A percentile compares a stretch with the other conserved stretches of the same genome.
phyloP scores from a whole-genome alignment of 108 stramenopile species.

The Parmales sp. region DNA sequence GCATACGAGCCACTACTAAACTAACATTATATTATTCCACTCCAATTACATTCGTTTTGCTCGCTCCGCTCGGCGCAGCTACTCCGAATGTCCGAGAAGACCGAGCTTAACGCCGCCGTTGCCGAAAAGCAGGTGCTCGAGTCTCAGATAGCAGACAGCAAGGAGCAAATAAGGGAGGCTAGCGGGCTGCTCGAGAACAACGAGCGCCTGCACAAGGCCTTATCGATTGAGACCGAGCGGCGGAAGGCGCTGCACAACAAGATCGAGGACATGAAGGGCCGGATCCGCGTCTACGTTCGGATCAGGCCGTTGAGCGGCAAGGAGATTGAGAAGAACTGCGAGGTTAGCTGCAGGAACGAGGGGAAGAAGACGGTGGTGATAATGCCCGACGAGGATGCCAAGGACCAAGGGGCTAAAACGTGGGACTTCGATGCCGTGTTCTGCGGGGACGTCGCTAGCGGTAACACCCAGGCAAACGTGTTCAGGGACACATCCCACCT shows the following conservation, averaged over 20 bases:
- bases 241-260: constrained; percentile 52
- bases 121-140: constrained; percentile 18
- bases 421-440: constrained; percentile 64
- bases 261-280: constrained; percentile 56
- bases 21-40: too few species aligned
- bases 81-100: not conserved
- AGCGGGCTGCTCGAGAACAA: constrained; percentile 29
- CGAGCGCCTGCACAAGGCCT: constrained; percentile 35
- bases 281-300: constrained; percentile 55
- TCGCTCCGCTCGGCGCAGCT: too few species aligned
- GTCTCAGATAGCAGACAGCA: constrained; percentile 23
- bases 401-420: constrained; percentile 21
- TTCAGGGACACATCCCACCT: constrained; percentile 51
- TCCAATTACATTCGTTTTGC: too few species aligned
- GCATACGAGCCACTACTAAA: too few species aligned
- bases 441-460: constrained; percentile 16
- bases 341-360: constrained; percentile 27
- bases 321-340: constrained; percentile 27
- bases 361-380: constrained; percentile 29
- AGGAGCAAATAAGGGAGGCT: constrained; percentile 25
- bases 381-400: constrained; percentile 18
- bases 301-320: constrained; percentile 37
- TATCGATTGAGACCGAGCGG: constrained; percentile 37
- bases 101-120: constrained; percentile 15
- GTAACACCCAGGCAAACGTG: constrained; percentile 43